phyloP scores from a whole-genome alignment of 495 filamentous ascomycete genomes.

The Penicillium atrosanguineum region DNA sequence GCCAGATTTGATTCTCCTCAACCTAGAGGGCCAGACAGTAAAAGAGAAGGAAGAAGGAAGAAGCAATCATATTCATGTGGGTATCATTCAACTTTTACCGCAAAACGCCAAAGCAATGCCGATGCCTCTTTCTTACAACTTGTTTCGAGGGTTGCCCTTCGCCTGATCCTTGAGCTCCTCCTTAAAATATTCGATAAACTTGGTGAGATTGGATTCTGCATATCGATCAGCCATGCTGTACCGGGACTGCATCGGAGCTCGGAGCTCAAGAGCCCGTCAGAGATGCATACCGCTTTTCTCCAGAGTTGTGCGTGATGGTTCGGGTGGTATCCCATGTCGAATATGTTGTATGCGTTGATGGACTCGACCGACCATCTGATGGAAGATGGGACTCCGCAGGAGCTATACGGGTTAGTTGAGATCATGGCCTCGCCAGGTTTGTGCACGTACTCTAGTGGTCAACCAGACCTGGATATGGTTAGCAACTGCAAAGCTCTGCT shows the following conservation, averaged over 20 bases:
- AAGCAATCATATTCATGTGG: slow-evolving; percentile 3
- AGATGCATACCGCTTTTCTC: slow-evolving; percentile 45
- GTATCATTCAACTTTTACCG: slow-evolving; percentile 9
- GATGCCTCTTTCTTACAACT: slow-evolving; percentile 23
- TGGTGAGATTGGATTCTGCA: slow-evolving; percentile 27
- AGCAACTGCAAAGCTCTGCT: slow-evolving; percentile 5
- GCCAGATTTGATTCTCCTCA: background rate
- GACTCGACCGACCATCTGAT: slow-evolving; percentile 53
- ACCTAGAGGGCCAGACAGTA: background rate
- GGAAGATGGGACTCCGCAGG: slow-evolving; percentile 58
- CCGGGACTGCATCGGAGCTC: background rate
- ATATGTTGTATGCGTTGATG: slow-evolving; percentile 53
- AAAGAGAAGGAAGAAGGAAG: background rate
- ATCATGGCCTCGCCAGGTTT: slow-evolving; percentile 6
- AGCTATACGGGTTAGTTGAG: slow-evolving; percentile 40
- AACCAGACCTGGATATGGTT: slow-evolving; percentile 37
- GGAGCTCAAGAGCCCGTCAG: background rate
- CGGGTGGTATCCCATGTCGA: slow-evolving; percentile 53
- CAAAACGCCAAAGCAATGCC: slow-evolving; percentile 6
- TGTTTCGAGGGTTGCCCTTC: slow-evolving; percentile 43
- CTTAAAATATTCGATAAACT: slow-evolving; percentile 54
- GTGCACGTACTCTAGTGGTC: slow-evolving; percentile 36
- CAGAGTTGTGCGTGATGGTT: slow-evolving; percentile 55
- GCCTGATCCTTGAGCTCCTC: slow-evolving; percentile 61
- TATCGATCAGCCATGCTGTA: slow-evolving; percentile 12